Evolutionary conservation across 2,329 filamentous ascomycete species (phyloP).

Genomic region (Sarocladium strictum): DNA sequence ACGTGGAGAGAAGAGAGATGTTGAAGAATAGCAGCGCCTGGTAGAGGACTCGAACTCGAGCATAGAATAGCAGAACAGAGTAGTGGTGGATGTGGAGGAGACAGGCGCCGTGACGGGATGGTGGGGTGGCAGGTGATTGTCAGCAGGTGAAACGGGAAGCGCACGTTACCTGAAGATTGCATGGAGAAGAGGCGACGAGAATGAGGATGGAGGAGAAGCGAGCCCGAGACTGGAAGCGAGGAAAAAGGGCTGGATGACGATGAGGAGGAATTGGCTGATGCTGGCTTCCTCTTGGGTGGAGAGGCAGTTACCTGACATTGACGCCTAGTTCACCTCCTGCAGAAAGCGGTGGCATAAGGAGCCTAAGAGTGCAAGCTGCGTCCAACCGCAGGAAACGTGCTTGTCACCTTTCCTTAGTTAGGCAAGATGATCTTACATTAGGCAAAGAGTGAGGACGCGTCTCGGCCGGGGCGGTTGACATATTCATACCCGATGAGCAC

Average conservation of each 20-base stretch:
- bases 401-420: too few relatives aligned
- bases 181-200: not conserved
- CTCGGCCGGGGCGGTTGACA: too few relatives aligned
- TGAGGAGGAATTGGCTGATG: not conserved
- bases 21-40: too few relatives aligned
- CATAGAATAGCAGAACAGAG: not conserved
- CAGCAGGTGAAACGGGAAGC: not conserved
- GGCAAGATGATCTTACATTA: too few relatives aligned
- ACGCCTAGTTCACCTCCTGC: too few relatives aligned
- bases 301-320: too few relatives aligned
- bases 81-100: conserved; percentile 4
- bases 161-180: not conserved
- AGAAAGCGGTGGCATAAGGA: not conserved
- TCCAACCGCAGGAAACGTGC: too few relatives aligned
- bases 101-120: not conserved
- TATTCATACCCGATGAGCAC: too few relatives aligned
- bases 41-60: too few relatives aligned
- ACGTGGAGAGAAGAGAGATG: not conserved
- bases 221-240: not conserved
- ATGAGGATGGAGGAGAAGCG: not conserved
- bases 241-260: not conserved
- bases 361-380: too few relatives aligned
- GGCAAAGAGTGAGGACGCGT: too few relatives aligned
- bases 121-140: conserved; percentile 2
- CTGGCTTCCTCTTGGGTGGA: not conserved